phyloP scores from a whole-genome alignment of 345 rosid genomes.

The Erysimum cheiranthoides region DNA sequence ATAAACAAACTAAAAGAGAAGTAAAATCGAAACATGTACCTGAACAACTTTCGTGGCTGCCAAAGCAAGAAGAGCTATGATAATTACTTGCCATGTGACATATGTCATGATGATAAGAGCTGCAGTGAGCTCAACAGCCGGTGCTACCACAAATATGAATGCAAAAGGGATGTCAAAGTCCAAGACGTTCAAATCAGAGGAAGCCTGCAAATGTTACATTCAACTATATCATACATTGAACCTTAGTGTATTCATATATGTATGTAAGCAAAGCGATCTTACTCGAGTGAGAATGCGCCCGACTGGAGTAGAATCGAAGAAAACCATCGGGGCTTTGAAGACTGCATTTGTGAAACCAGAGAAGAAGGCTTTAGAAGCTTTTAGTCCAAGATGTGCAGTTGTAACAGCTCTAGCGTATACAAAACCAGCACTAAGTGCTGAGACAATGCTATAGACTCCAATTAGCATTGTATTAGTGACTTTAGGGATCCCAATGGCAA shows the following conservation, averaged over 20 bases:
- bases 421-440: slow-evolving; percentile 59
- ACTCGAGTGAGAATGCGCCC: slow-evolving; percentile 81
- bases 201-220: slow-evolving; percentile 55
- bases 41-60: slow-evolving; percentile 61
- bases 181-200: slow-evolving; percentile 73
- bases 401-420: slow-evolving; percentile 52
- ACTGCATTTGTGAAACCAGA: slow-evolving; percentile 66
- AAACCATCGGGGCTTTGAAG: slow-evolving; percentile 76
- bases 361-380: slow-evolving; percentile 74
- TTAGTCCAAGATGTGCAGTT: slow-evolving; percentile 64
- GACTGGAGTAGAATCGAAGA: slow-evolving; percentile 81
- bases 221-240: slow-evolving; percentile 11
- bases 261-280: slow-evolving; percentile 38
- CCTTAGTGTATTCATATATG: slow-evolving; percentile 9
- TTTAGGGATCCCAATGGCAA: slow-evolving; percentile 59
- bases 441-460: slow-evolving; percentile 66
- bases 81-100: slow-evolving; percentile 84
- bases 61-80: slow-evolving; percentile 62
- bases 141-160: slow-evolving; percentile 48
- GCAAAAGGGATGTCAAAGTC: slow-evolving; percentile 71
- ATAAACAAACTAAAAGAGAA: background rate
- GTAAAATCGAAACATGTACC: slow-evolving; percentile 47
- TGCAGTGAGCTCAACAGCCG: slow-evolving; percentile 51
- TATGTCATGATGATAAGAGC: slow-evolving; percentile 62
- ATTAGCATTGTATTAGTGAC: slow-evolving; percentile 51